Percentiles rank a stretch among this genome's conserved stretches.
Conservation (phyloP, 768 basidiomycete species). For the Sutorius australiensis region DNA sequence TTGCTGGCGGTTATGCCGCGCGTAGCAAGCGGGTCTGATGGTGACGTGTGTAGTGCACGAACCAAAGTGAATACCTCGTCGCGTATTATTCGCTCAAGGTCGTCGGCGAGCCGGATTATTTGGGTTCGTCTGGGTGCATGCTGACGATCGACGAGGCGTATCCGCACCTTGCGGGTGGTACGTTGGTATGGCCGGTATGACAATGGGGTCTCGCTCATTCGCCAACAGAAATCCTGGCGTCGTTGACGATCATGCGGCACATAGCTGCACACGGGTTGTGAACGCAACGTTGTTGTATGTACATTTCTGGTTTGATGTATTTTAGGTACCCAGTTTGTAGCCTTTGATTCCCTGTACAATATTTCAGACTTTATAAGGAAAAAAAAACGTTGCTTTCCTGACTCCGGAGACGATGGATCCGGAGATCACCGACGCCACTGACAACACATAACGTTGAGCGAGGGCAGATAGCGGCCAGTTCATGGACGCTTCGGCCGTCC, state of each 20-base stretch:
- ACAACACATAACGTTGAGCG: neutral
- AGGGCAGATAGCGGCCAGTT: slow-evolving; percentile 1
- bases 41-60: slow-evolving; percentile 46
- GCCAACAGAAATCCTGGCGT: slow-evolving; percentile 53
- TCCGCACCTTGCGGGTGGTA: slow-evolving; percentile 53
- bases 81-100: slow-evolving; percentile 59
- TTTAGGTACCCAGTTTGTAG: slow-evolving; percentile 8
- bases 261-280: slow-evolving; percentile 47
- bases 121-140: slow-evolving; percentile 55
- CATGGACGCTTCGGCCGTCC: neutral
- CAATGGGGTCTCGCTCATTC: slow-evolving; percentile 11
- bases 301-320: slow-evolving; percentile 7
- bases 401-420: neutral
- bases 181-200: slow-evolving; percentile 16
- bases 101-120: slow-evolving; percentile 52
- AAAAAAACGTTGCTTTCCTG: neutral
- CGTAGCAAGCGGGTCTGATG: neutral
- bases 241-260: slow-evolving; percentile 62
- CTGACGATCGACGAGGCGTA: slow-evolving; percentile 62
- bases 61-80: slow-evolving; percentile 46
- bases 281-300: slow-evolving; percentile 3
- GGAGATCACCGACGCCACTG: slow-evolving; percentile 6
- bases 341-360: slow-evolving; percentile 11
- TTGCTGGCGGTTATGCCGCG: neutral
- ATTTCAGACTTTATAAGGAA: slow-evolving; percentile 6